phyloP scores from a whole-genome alignment of 176 grass and related monocot species.

The Avena eriantha region DNA sequence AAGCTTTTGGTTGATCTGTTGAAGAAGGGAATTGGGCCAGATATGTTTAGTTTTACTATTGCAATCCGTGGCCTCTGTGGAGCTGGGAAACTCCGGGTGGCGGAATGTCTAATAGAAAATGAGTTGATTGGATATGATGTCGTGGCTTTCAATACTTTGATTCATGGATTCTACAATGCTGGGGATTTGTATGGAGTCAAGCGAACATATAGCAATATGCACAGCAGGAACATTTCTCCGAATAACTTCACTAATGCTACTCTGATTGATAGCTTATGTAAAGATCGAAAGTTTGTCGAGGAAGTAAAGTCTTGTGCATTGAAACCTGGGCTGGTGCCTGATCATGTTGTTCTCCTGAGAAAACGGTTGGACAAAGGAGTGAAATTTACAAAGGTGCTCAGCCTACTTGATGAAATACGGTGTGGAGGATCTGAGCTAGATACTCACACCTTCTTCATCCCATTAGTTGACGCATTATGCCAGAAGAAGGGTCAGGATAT shows the following conservation, averaged over 20 bases:
- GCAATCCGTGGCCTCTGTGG: conserved; percentile 63
- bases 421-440: conserved; percentile 49
- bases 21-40: conserved; percentile 76
- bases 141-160: conserved; percentile 79
- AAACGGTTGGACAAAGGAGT: conserved; percentile 63
- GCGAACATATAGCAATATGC: conserved; percentile 51
- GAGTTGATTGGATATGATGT: conserved; percentile 50
- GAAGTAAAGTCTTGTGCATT: conserved; percentile 49
- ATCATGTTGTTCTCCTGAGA: conserved; percentile 60
- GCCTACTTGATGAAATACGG: conserved; percentile 49
- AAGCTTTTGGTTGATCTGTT: conserved; percentile 67
- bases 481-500: conserved; percentile 38
- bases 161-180: conserved; percentile 63
- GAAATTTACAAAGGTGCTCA: conserved; percentile 41
- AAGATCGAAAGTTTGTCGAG: conserved; percentile 36
- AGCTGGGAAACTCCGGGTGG: conserved; percentile 59
- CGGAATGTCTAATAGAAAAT: conserved; percentile 54
- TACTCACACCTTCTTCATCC: conserved; percentile 33
- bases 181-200: conserved; percentile 44
- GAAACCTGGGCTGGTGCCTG: conserved; percentile 31
- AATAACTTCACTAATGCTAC: conserved; percentile 62
- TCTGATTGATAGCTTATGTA: conserved; percentile 69
- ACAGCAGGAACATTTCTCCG: conserved; percentile 44
- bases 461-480: conserved; percentile 63
- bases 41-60: conserved; percentile 81